These are phyloP conservation scores for Penicillium bialowiezense DNA, from an alignment of 495 filamentous ascomycete species.

Conservation along the genomic window DNA sequence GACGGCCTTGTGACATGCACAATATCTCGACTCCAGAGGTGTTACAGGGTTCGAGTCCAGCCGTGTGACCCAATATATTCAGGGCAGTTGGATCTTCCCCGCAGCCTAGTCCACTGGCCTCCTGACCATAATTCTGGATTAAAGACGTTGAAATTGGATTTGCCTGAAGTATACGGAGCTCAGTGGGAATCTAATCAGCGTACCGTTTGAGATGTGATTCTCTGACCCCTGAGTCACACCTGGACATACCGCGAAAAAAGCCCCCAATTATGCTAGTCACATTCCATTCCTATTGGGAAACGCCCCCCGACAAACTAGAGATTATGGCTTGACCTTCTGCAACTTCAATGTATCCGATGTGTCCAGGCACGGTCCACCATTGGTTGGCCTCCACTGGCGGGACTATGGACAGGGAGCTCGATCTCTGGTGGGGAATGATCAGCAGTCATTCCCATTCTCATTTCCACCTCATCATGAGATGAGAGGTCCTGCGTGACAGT, in stretches of 20 bases:
- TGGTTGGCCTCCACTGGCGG: not conserved
- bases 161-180: no score
- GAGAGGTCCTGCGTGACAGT: slow-evolving; percentile 16
- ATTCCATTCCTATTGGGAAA: slow-evolving; percentile 19
- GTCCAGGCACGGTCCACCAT: slow-evolving; percentile 6
- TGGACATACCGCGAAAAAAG: slow-evolving; percentile 3
- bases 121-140: not conserved
- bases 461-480: slow-evolving; percentile 19
- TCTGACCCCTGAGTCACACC: slow-evolving; percentile 23
- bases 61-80: not conserved
- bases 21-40: not conserved
- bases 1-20: not conserved
- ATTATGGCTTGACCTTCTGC: slow-evolving; percentile 6
- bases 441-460: slow-evolving; percentile 16
- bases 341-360: slow-evolving; percentile 9
- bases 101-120: not conserved
- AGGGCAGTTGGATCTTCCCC: not conserved
- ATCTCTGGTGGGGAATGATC: slow-evolving; percentile 23
- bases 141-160: no score
- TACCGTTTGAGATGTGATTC: no score
- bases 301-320: slow-evolving; percentile 9
- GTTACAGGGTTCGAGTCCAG: not conserved
- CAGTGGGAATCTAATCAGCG: no score
- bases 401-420: slow-evolving; percentile 11
- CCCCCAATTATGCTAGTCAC: slow-evolving; percentile 19